A percentile compares a stretch with the other conserved stretches of the same genome.
phyloP scores from a whole-genome alignment of 2,329 filamentous ascomycete genomes.

The Mycosphaerella sp. region DNA sequence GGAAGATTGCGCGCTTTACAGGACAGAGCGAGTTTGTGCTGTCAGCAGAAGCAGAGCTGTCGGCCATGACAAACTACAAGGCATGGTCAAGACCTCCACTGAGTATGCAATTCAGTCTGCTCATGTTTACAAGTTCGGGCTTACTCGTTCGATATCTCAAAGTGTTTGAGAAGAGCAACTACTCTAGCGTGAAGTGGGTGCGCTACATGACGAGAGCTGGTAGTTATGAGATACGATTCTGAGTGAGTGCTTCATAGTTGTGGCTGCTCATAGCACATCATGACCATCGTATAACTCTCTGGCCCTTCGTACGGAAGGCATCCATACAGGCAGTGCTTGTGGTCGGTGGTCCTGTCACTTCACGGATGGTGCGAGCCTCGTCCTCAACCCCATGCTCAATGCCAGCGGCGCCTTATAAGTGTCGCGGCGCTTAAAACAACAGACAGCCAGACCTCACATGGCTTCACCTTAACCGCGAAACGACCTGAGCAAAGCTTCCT shows the following conservation, averaged over 20 bases:
- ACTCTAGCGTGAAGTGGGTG: slow-evolving; percentile 98
- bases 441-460: background rate
- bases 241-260: background rate
- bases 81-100: slow-evolving; percentile 92
- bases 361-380: too few relatives aligned
- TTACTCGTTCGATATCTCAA: slow-evolving; percentile 90
- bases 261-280: too few relatives aligned
- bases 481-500: background rate
- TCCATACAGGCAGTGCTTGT: too few relatives aligned
- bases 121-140: slow-evolving; percentile 98
- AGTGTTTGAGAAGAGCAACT: slow-evolving; percentile 99
- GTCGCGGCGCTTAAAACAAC: background rate
- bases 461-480: background rate
- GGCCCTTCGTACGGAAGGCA: too few relatives aligned
- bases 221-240: slow-evolving; percentile 74
- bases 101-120: slow-evolving; percentile 81
- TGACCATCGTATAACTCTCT: too few relatives aligned
- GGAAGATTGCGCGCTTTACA: slow-evolving; percentile 98
- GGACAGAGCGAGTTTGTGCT: slow-evolving; percentile 96
- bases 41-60: slow-evolving; percentile 85
- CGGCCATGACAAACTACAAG: slow-evolving; percentile 97
- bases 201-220: slow-evolving; percentile 97
- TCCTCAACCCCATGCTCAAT: background rate
- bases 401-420: background rate
- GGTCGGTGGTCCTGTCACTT: too few relatives aligned